Evolutionary conservation across 345 rosid genomes (phyloP).

Genomic region (rapeseed (Brassica napus)): DNA sequence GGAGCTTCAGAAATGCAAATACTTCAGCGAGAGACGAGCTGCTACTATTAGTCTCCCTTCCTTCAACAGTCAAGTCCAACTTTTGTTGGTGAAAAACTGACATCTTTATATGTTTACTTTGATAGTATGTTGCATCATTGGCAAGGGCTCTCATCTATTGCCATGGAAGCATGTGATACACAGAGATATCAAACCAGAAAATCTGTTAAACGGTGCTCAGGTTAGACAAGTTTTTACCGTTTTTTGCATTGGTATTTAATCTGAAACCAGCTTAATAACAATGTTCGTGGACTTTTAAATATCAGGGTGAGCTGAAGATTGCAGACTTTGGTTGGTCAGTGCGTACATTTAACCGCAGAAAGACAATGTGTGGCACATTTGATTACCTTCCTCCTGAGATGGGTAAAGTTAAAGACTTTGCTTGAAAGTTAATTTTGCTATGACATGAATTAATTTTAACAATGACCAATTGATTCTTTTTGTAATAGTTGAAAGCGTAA

Average conservation of each 20-base stretch:
- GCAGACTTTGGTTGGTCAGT: not conserved
- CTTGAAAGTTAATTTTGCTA: not conserved
- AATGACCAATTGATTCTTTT: not conserved
- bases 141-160: not conserved
- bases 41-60: too few relatives aligned
- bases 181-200: too few relatives aligned
- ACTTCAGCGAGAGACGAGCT: too few relatives aligned
- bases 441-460: not conserved
- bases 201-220: too few relatives aligned
- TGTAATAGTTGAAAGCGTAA: conserved; percentile 70
- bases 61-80: too few relatives aligned
- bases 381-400: not conserved
- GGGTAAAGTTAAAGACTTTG: not conserved
- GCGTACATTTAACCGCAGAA: not conserved
- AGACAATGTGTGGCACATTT: not conserved
- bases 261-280: not conserved
- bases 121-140: not conserved
- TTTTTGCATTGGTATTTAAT: too few relatives aligned
- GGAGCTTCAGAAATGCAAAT: too few relatives aligned
- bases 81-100: not conserved
- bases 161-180: too few relatives aligned
- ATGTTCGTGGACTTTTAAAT: not conserved
- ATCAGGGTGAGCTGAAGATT: not conserved
- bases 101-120: not conserved
- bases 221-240: too few relatives aligned